A percentile compares a stretch with the other conserved stretches of the same genome.
phyloP scores from a whole-genome alignment of 306 rosid genomes.

The Arachis stenosperma region DNA sequence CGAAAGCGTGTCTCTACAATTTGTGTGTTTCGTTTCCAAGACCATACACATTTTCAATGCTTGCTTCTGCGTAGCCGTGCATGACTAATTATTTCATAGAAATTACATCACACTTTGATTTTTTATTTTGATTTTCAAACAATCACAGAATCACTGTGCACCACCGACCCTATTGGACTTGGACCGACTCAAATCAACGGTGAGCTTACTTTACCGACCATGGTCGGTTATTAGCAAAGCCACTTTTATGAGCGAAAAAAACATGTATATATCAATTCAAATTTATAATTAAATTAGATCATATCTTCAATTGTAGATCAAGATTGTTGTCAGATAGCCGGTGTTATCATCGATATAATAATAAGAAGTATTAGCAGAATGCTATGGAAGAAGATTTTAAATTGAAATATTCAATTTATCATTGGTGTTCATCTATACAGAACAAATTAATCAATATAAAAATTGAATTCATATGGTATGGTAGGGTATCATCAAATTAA shows the following conservation, averaged over 20 bases:
- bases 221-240: neutral
- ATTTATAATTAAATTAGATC: too few species aligned
- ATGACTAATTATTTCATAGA: neutral
- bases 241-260: too few species aligned
- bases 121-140: neutral
- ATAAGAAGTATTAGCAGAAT: neutral
- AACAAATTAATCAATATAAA: slow-evolving; percentile 31
- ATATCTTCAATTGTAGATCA: too few species aligned
- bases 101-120: neutral
- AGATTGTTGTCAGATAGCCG: too few species aligned
- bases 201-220: neutral
- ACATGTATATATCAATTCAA: too few species aligned
- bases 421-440: neutral
- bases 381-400: neutral
- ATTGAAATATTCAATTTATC: neutral
- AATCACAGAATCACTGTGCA: neutral
- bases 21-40: neutral
- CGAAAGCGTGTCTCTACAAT: too few species aligned
- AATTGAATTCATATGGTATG: neutral
- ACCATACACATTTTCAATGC: neutral
- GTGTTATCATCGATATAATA: too few species aligned
- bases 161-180: neutral
- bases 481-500: neutral
- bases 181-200: neutral
- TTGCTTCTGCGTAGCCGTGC: neutral